Percentiles rank a stretch among this genome's conserved stretches.
These are phyloP conservation scores for Apiospora phragmitis DNA, from an alignment of 2,329 filamentous ascomycete species.

Conservation along the genomic window DNA sequence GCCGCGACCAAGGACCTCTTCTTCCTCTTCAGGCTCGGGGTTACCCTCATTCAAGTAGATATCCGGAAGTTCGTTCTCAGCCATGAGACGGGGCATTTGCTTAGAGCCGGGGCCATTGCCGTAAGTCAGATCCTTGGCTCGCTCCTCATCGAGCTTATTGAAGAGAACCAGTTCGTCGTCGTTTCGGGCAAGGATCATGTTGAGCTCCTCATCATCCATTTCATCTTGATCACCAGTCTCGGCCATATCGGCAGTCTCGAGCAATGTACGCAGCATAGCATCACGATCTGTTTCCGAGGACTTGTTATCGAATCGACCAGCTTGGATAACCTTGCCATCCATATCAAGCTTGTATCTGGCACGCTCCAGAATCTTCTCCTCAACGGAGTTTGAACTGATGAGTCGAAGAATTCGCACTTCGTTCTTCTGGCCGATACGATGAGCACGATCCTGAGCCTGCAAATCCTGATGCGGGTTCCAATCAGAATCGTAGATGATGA, in stretches of 20 bases:
- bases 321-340: slow-evolving; percentile 99
- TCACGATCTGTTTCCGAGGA: slow-evolving; percentile 98
- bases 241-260: slow-evolving; percentile 77
- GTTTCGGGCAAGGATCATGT: slow-evolving; percentile 86
- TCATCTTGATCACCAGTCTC: slow-evolving; percentile 81
- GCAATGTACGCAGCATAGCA: slow-evolving; percentile 88
- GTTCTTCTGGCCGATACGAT: slow-evolving; percentile 99
- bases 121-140: slow-evolving; percentile 66
- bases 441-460: slow-evolving; percentile 98
- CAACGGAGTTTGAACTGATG: slow-evolving; percentile 95
- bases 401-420: slow-evolving; percentile 95
- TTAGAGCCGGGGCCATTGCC: slow-evolving; percentile 65
- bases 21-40: slow-evolving; percentile 75
- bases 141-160: slow-evolving; percentile 79
- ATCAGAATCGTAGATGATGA: slow-evolving; percentile 99
- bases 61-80: slow-evolving; percentile 85
- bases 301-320: slow-evolving; percentile 99
- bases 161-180: slow-evolving; percentile 79
- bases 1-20: slow-evolving; percentile 80
- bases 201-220: slow-evolving; percentile 98
- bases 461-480: slow-evolving; percentile 99
- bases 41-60: slow-evolving; percentile 90
- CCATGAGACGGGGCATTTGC: slow-evolving; percentile 76
- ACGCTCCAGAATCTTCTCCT: slow-evolving; percentile 97
- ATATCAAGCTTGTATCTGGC: slow-evolving; percentile 98